Conservation (phyloP, 768 basidiomycete genomes). For the Rhizopogon vinicolor region DNA sequence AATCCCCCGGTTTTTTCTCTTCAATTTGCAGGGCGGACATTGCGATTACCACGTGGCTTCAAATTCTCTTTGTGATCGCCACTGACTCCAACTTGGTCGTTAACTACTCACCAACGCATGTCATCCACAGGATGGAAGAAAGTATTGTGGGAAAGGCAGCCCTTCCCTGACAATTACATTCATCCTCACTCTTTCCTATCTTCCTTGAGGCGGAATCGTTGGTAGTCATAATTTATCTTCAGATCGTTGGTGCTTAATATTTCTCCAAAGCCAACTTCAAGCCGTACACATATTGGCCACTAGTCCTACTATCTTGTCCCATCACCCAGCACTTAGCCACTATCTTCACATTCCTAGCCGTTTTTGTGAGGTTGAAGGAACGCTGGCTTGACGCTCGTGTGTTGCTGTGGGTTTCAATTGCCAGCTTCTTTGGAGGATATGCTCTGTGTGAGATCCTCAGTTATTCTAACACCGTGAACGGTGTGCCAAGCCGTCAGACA, state of each 20-base stretch:
- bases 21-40: not conserved
- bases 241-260: conserved; percentile 4
- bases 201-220: conserved; percentile 75
- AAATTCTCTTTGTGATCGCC: not conserved
- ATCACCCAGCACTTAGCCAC: conserved; percentile 83
- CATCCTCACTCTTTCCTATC: conserved; percentile 70
- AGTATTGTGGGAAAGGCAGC: conserved; percentile 74
- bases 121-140: conserved; percentile 51
- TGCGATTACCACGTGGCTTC: conserved; percentile 12
- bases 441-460: conserved; percentile 56
- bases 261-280: conserved; percentile 63
- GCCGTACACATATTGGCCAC: conserved; percentile 70
- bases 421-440: conserved; percentile 58
- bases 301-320: conserved; percentile 66
- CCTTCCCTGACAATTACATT: conserved; percentile 84
- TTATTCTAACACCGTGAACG: conserved; percentile 26
- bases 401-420: conserved; percentile 61
- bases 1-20: conserved; percentile 1
- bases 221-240: conserved; percentile 21
- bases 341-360: conserved; percentile 75
- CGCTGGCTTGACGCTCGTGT: conserved; percentile 61
- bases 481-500: conserved; percentile 20
- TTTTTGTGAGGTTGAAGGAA: conserved; percentile 71
- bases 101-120: conserved; percentile 9
- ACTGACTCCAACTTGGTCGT: not conserved